Evolutionary conservation across 2,329 filamentous ascomycete genomes (phyloP), one percentile per base, ranked within the genome.

Genomic region (Aspergillus felis): DNA sequence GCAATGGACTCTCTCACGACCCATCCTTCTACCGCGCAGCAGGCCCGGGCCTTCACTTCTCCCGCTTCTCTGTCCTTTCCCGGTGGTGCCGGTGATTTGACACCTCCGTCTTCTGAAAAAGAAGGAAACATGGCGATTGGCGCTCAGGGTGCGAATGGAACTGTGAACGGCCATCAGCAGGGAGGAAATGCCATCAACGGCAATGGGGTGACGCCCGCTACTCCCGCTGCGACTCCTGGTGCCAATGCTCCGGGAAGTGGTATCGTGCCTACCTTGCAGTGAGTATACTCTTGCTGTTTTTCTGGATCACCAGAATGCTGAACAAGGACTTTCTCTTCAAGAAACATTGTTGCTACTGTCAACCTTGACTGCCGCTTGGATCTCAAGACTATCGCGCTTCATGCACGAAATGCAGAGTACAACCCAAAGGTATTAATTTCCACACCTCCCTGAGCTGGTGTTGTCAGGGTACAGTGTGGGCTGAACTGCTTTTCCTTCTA

Each of bases 321-420:
- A 81, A 80, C 74, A 71, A 74, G 64, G 58, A 59, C 58, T 52
- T 61, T 58, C 61, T 61, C 44, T 63, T 67, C 51, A 91, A 95
- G 91, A 87, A 97, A 97, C 82, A 96, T 97, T 80, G 93, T 97
- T 78, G 93, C 94, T 67, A 99, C 94, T 68, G 94, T 97, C 82
- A 97, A 97, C 78, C 85, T 97, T 73, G 91, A 95, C 82, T 97
- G 93, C 80, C 92, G 93, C 68, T 82, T 97, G 80, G 94, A 99
- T 76, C 84, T 99, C 67, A 97, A 97, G 89, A 97, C 94, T 69
- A 97, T 99, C 76, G 94, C 94, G 69, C 84, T 97, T 74, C 94
- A 99, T 78, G 94, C 94, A 64, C 88, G 94, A 79, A 99, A 97
- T 76, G 94, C 94, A 63, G 94, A 97, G 83, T 97, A 97, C 83